These are phyloP conservation scores for Discostella stelligera DNA, from an alignment of 352 stramenopile genomes.

Conservation along the genomic window DNA sequence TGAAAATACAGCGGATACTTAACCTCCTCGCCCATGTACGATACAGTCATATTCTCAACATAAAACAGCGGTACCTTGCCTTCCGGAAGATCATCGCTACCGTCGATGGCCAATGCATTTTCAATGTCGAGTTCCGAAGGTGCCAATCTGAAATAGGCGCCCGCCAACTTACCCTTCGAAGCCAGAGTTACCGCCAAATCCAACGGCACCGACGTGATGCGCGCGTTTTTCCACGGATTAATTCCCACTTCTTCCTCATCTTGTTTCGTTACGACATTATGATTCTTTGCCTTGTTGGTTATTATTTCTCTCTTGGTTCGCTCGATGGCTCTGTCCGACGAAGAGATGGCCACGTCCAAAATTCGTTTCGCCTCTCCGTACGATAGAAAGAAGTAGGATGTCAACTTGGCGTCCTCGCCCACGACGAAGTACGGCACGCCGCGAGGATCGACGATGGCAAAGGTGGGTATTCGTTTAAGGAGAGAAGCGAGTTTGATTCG, in stretches of 20 bases:
- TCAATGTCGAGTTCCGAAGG: constrained; percentile 64
- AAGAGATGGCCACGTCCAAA: constrained; percentile 53
- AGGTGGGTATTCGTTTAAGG: constrained; percentile 57
- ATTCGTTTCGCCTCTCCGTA: constrained; percentile 70
- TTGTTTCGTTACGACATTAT: constrained; percentile 32
- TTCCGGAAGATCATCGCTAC: constrained; percentile 68
- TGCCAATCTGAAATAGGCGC: constrained; percentile 61
- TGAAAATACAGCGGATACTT: constrained; percentile 66
- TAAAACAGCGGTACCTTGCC: constrained; percentile 79
- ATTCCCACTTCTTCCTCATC: constrained; percentile 47
- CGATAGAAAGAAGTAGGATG: constrained; percentile 78
- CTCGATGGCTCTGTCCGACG: constrained; percentile 59
- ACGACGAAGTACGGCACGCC: constrained; percentile 76
- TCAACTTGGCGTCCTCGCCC: constrained; percentile 75
- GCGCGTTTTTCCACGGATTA: constrained; percentile 69
- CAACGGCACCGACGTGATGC: constrained; percentile 71
- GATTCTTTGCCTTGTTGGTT: constrained; percentile 32
- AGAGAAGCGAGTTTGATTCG: constrained; percentile 30
- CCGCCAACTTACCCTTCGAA: constrained; percentile 40
- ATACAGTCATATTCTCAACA: constrained; percentile 62
- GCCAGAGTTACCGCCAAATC: constrained; percentile 66
- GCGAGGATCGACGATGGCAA: constrained; percentile 67
- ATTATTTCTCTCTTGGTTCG: constrained; percentile 41
- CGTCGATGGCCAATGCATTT: constrained; percentile 63
- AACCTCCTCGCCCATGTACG: constrained; percentile 27